Evolutionary conservation across 2,329 filamentous ascomycete genomes (phyloP), one percentile per base, ranked within the genome.

Genomic region (Colletotrichum sp.): DNA sequence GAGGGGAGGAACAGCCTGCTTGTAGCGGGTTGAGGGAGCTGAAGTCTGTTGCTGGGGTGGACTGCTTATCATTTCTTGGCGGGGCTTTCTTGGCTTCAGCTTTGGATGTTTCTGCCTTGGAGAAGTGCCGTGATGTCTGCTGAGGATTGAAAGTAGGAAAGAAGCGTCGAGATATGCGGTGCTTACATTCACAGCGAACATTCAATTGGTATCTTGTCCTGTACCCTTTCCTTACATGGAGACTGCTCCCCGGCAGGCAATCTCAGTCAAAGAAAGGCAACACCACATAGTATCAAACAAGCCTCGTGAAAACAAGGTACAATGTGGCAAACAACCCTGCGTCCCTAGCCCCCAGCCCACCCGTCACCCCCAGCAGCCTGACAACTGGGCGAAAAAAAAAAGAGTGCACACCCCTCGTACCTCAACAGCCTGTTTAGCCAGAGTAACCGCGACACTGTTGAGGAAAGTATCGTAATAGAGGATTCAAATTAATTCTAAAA

Each of bases 71-170:
- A 2, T 52, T 52, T 21, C 43, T 52, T 52, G 43, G 43, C n/a
- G 43, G 43, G 43, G 43, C 43, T 48, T 48, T 48, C 6, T 52
- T 3, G 43, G 43, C 43, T 21, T 52, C n/a, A 21, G 43, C n/a
- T 52, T 13, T 21, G n/a, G 12, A 3, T 21, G 6, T 21, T 21
- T 52, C n/a, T 52, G 43, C 43, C 43, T 52, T 7, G 43, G 21
- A 7, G 0, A 21, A 52, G 3, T 52, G n/a, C 43, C 3, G 12
- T 21, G 43, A 21, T 52, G 43, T 21, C 3, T 52, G 43, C 0
- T 13, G 3, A 13, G 18, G 2, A n/a, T 2, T 21, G 43, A 13
- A 3, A 3, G 3, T 52, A 0, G 5, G 43, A 13, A 21, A 52
- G n/a, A 21, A 21, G 0, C 3, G 10, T 48, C 10, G 12, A 1